Base-by-base conservation (phyloP, 163 green algal species). In the Coccomyxa subellipsoidea region DNA sequence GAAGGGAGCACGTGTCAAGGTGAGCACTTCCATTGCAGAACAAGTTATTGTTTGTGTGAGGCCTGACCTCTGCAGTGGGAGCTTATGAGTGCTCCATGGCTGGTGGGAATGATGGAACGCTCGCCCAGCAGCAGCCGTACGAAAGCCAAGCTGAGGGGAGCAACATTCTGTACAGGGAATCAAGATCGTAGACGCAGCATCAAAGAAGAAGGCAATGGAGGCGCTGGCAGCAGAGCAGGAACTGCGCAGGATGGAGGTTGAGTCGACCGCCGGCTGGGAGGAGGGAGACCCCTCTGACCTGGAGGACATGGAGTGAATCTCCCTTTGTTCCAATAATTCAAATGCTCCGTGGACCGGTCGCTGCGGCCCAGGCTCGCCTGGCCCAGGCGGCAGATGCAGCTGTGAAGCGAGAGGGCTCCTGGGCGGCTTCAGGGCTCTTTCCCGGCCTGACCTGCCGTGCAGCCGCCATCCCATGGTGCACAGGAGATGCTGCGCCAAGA, bases 151-250 rank as follows among this genome's bases (percentile, higher is more conserved):
- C 12, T 53, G 53, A 79, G 69, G 69, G 25, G 25, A 77, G 32
- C 10, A 77, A n/a, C n/a, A n/a, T n/a, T 8, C 72, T 53, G 4
- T 71, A 47, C 77, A 81, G 77, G 77, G 77, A 27, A 81, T 81
- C 77, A 81, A 81, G 77, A 75, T 81, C 3, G 47, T 75, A 10
- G 77, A 81, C 54, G 32, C 77, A 34, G 77, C 47, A 36, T 66
- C 32, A 4, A 81, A 81, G 15, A 81, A 81, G 77, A 81, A 81
- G 77, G 77, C 53, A 5, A 21, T 53, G 47, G 40, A 39, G 2
- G 37, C n/a, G 12, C 54, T 81, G 77, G 32, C 15, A 39, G 77
- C 77, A 40, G 77, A 81, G 23, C 18, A 39, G 34, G 53, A 38
- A 12, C n/a, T 66, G 53, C 53, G 53, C 25, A 53, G 37, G 12